Evolutionary conservation across 306 rosid genomes (phyloP), one percentile per base, ranked within the genome.

Genomic region (Pachyrhizus erosus): DNA sequence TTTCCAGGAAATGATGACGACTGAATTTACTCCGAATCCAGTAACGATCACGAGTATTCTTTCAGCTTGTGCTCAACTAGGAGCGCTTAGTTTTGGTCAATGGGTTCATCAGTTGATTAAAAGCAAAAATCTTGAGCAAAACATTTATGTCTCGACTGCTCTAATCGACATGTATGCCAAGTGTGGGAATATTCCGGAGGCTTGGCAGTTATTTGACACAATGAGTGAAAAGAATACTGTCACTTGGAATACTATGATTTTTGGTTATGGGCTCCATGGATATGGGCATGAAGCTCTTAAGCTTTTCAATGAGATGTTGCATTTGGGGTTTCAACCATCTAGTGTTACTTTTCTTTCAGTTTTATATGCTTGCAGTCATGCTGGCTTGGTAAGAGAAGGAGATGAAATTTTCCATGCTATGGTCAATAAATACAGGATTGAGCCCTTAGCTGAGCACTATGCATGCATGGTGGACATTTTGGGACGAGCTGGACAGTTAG

Each of bases 401-500:
- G 86, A 89, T 21, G 89, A 89, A 78, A 83, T 92, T 83, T 96
- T 96, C 82, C 80, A 86, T 77, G 78, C 84, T 43, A 96, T 96
- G 99, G 91, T 89, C 65, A 84, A 84, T 77, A 82, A 89, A 80
- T 88, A 89, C 80, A 90, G 79, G 57, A 85, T 92, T 80, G 88
- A 87, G 78, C 98, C 98, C 76, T 58, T 90, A 73, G 48, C 88
- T 34, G 97, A 96, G 91, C 99, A 93, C 77, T 91, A 93, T 61
- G 99, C 99, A 31, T 96, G 96, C 93, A 92, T 93, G 99, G 99
- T 92, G 57, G 99, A 93, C 91, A 89, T 96, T 82, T 86, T 96
- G 69, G 99, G 99, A 62, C 86, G 98, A 80, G 90, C 99, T 46
- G 98, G 99, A 80, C 83, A 87, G 67, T 81, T 96, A 82, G 91